Evolutionary conservation across 768 basidiomycete species (phyloP), one percentile per base, ranked within the genome.

Genomic region (Coprinopsis sp.): DNA sequence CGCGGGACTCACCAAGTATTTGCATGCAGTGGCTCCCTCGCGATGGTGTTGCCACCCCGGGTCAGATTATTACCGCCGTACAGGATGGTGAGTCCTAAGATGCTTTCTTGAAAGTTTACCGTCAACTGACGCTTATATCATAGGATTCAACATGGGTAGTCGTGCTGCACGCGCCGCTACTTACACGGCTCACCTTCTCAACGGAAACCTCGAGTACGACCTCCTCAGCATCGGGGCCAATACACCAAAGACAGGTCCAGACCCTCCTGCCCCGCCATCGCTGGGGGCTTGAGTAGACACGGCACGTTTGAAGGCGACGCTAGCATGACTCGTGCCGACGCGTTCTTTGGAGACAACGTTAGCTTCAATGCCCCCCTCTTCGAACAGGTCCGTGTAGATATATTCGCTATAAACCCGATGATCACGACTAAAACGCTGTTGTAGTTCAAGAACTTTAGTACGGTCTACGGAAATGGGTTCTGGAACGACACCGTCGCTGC

Each of bases 311-410:
- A 53, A 28, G 49, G 52, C 19, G 52, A 50, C 28, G 39, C 40
- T 6, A 50, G 44, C 24, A 40, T 47, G 44, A 50, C 49, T 33
- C 52, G 40, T 42, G 52, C 21, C 7, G 54, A 54, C 28, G 42
- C 46, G 21, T 45, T 41, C 44, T 54, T 54, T 22, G 56, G 53
- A 6, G 56, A 53, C 31, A 53, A 55, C 30, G 46, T 51, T 38
- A 53, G 51, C 39, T 57, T 57, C 44, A 53, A 55, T 29, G 51
- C 51, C 40, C 53, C 51, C 2, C 50, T 55, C 1, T 58, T 58
- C 46, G 47, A 55, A 7, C 29, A 54, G 34, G 52, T 58, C 21
- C 14, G 47, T 24, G 13, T n/a, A 6, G 23, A 7, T 7, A 22
- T 24, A 13, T 2, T n/a, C 12, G 3, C 19, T 18, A n/a, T n/a